Percentiles rank a stretch among this genome's conserved stretches.
Evolutionary conservation across 768 basidiomycete species (phyloP).

Genomic region (Suillus luteus): DNA sequence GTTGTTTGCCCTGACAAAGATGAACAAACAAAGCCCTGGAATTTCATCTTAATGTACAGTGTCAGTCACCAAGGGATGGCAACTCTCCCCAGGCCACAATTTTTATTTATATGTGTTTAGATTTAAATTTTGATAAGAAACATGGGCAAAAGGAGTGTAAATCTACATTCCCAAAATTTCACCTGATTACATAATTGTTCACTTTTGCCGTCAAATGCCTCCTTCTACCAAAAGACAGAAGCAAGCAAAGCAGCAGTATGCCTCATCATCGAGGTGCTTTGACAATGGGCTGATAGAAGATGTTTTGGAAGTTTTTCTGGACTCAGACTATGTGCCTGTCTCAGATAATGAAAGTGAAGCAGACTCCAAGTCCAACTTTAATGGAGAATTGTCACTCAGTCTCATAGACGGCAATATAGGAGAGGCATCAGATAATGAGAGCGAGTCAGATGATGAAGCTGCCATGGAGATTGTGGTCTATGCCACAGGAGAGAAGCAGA

Average conservation of each 20-base stretch:
- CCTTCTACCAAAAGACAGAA: neutral
- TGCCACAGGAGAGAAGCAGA: too few species aligned
- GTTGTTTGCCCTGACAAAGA: too few species aligned
- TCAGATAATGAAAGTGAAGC: neutral
- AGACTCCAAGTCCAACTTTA: neutral
- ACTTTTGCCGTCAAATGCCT: neutral
- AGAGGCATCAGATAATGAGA: neutral
- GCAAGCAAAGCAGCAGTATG: neutral
- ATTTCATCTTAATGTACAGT: too few species aligned
- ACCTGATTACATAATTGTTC: neutral
- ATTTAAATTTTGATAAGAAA: neutral
- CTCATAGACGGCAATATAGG: neutral
- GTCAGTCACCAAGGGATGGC: neutral
- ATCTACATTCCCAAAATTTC: neutral
- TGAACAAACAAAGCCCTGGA: too few species aligned
- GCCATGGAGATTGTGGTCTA: too few species aligned
- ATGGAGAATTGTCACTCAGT: slow-evolving; percentile 4
- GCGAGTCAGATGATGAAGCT: neutral
- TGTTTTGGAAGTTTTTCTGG: neutral
- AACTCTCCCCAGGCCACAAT: neutral
- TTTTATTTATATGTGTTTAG: neutral
- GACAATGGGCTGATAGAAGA: slow-evolving; percentile 2
- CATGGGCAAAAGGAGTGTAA: neutral
- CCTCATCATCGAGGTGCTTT: neutral
- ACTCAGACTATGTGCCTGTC: neutral